Evolutionary conservation across 305 asterid species (phyloP).

Genomic region (Solanum hybrid): DNA sequence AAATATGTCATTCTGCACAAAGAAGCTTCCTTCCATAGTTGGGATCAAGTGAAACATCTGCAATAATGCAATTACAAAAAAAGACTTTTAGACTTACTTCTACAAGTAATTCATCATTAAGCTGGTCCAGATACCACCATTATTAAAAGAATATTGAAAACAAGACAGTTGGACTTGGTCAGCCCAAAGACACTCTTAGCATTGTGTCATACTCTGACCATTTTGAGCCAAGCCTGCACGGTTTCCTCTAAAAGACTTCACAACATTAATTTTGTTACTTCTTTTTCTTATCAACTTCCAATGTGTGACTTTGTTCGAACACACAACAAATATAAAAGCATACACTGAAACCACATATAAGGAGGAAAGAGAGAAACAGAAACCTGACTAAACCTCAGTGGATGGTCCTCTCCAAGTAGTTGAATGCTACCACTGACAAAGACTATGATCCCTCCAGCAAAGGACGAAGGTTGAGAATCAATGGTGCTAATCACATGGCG

Average conservation of each 20-base stretch:
- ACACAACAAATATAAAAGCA: neutral
- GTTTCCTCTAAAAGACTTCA: neutral
- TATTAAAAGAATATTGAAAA: too few relatives aligned
- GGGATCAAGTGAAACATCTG: slow-evolving; percentile 57
- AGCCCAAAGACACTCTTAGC: neutral
- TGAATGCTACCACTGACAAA: slow-evolving; percentile 51
- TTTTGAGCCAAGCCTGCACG: neutral
- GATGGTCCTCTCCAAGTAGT: slow-evolving; percentile 35
- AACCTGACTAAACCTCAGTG: slow-evolving; percentile 57
- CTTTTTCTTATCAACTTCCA: neutral
- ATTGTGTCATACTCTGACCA: neutral
- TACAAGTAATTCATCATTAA: neutral
- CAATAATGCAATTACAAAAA: neutral
- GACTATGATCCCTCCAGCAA: slow-evolving; percentile 31
- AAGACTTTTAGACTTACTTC: neutral
- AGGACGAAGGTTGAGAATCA: slow-evolving; percentile 35
- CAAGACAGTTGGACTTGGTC: neutral
- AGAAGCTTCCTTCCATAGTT: slow-evolving; percentile 27
- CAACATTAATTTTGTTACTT: neutral
- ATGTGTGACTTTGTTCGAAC: neutral
- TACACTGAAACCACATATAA: neutral
- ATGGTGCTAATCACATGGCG: slow-evolving; percentile 37
- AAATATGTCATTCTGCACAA: slow-evolving; percentile 47
- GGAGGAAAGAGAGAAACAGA: neutral
- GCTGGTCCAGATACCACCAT: neutral